Conservation (phyloP, 805 yeast genomes). For the Schwanniomyces occidentalis region DNA sequence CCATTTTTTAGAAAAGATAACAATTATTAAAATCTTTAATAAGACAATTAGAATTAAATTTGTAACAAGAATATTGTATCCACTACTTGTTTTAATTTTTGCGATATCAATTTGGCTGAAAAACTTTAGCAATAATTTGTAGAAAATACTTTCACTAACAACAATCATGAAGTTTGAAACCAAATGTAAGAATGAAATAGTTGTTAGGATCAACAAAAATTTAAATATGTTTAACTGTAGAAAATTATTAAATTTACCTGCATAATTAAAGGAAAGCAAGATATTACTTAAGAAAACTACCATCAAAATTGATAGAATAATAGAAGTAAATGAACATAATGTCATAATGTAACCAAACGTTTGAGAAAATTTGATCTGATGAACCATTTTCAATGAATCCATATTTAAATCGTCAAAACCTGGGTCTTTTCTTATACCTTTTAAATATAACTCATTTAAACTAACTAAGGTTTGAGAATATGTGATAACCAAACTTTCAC, state of each 20-base stretch:
- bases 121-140: slow-evolving; percentile 6
- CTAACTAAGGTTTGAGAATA: slow-evolving; percentile 28
- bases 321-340: slow-evolving; percentile 9
- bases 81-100: slow-evolving; percentile 9
- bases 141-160: slow-evolving; percentile 11
- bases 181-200: slow-evolving; percentile 6
- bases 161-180: slow-evolving; percentile 7
- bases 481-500: slow-evolving; percentile 41
- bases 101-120: slow-evolving; percentile 12
- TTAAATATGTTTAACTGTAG: no score
- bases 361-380: slow-evolving; percentile 12
- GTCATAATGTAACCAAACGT: slow-evolving; percentile 12
- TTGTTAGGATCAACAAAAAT: slow-evolving; percentile 1
- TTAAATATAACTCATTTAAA: slow-evolving; percentile 13
- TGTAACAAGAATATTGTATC: slow-evolving; percentile 7
- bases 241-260: no score
- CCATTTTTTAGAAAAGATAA: slow-evolving; percentile 3
- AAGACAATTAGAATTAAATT: neutral
- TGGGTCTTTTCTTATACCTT: slow-evolving; percentile 11
- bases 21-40: neutral
- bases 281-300: neutral
- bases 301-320: slow-evolving; percentile 3
- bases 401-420: slow-evolving; percentile 12
- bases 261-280: neutral
- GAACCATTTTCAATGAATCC: slow-evolving; percentile 10